A percentile compares a stretch with the other conserved stretches of the same genome.
These are phyloP conservation scores for Talaromyces sp. DNA, from an alignment of 2,329 filamentous ascomycete species.

Conservation along the genomic window DNA sequence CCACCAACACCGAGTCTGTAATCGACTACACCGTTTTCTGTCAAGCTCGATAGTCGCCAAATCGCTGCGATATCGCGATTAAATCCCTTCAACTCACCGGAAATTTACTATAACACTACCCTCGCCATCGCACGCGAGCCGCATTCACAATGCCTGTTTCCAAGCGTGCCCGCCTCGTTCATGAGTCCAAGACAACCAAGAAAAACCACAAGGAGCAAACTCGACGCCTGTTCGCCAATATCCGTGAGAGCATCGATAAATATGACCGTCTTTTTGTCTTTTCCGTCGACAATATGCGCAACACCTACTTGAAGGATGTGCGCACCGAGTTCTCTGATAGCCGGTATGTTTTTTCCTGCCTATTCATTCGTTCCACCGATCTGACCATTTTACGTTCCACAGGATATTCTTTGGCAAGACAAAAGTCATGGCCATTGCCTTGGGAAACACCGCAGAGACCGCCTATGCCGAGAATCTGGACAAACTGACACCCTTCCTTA, in stretches of 20 bases:
- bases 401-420: constrained; percentile 99
- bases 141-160: constrained; percentile 77
- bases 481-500: constrained; percentile 63
- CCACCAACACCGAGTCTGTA: not conserved
- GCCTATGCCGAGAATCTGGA: constrained; percentile 77
- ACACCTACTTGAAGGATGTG: constrained; percentile 90
- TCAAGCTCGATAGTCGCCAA: not conserved
- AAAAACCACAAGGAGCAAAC: constrained; percentile 87
- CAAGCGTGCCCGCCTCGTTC: constrained; percentile 82
- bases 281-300: constrained; percentile 94
- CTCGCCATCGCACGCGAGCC: not conserved
- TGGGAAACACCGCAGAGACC: constrained; percentile 72
- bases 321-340: constrained; percentile 78
- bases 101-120: not conserved
- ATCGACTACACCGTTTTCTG: not conserved
- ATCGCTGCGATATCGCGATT: not conserved
- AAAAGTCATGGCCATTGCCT: constrained; percentile 95
- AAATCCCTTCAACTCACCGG: not conserved
- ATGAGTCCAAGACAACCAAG: constrained; percentile 87
- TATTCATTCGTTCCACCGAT: not conserved
- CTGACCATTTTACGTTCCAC: constrained; percentile 4
- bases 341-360: constrained; percentile 52
- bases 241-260: constrained; percentile 77
- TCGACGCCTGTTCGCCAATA: constrained; percentile 79
- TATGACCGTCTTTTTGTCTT: constrained; percentile 94